These are phyloP conservation scores for Alternaria sp. DNA, from an alignment of 2,329 filamentous ascomycete species.

Conservation along the genomic window DNA sequence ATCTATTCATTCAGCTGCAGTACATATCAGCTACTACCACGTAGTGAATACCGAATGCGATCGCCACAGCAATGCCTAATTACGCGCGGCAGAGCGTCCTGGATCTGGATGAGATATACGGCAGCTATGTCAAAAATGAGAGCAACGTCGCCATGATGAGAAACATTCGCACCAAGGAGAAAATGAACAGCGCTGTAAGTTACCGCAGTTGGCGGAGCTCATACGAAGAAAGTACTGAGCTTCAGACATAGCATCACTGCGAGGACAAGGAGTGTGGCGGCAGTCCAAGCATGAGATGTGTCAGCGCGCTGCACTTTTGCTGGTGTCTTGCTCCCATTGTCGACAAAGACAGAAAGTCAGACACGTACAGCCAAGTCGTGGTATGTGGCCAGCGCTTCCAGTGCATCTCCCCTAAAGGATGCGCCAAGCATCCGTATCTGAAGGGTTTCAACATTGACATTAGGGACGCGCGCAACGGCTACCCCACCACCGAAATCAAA, in stretches of 20 bases:
- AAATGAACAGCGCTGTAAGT: slow-evolving; percentile 6
- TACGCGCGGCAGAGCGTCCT: slow-evolving; percentile 9
- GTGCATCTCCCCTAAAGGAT: slow-evolving; percentile 11
- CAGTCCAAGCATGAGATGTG: slow-evolving; percentile 4
- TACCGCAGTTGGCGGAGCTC: no score
- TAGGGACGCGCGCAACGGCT: slow-evolving; percentile 17
- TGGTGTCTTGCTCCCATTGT: slow-evolving; percentile 3
- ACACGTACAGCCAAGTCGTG: background rate
- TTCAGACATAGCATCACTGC: slow-evolving; percentile 13
- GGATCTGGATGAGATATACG: slow-evolving; percentile 11
- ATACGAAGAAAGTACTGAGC: background rate
- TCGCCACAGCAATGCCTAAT: slow-evolving; percentile 7
- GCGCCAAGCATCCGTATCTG: slow-evolving; percentile 14
- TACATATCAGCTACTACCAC: background rate
- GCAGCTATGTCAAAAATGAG: background rate
- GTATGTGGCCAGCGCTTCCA: slow-evolving; percentile 17
- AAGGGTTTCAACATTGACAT: slow-evolving; percentile 15
- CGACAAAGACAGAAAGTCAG: background rate
- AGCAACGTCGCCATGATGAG: background rate
- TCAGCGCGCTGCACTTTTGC: slow-evolving; percentile 8
- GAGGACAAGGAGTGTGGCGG: slow-evolving; percentile 8
- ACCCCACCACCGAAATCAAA: background rate
- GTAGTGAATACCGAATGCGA: background rate
- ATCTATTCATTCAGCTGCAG: background rate
- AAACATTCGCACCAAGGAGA: slow-evolving; percentile 10